Evolutionary conservation across 106 monocot genomes (phyloP), one percentile per base, ranked within the genome.

Genomic region (Apostasia shenzhenica): DNA sequence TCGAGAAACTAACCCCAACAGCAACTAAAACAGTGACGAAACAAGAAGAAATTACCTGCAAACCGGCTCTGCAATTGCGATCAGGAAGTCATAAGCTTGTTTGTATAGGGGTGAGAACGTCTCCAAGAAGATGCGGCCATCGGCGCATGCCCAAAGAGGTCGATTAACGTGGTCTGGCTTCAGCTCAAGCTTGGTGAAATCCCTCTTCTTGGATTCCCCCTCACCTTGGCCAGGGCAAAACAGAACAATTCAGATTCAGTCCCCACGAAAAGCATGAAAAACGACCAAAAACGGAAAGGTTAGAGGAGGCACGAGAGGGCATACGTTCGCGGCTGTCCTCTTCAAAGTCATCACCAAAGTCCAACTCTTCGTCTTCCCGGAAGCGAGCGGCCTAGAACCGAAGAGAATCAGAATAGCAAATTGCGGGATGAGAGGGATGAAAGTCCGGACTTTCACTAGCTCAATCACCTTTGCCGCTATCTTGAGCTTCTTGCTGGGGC

Each of bases 31-130:
- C 9, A 54, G 54, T 49, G 14, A 40, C 12, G 50, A 54, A 11
- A 3, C 11, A 5, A 57, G 66, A 51, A 7, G 46, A n/a, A 45
- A 38, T 41, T 6, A 95, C 88, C 95, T 81, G 83, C 93, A 99
- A 41, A 99, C 99, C 0, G 99, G 93, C 76, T 99, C 92, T 0
- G 99, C 93, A 8, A 99, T 99, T 4, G 99, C 90, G 52, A 99
- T 99, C 44, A 99, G 90, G 71, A 99, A 99, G 67, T 99, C 93
- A 54, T 85, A 99, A 13, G 99, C 99, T 60, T 99, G 99, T 61
- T 99, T 99, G 83, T 99, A 99, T 11, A 99, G 83, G 0, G 83
- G 85, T 8, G 99, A 99, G 79, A 99, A 99, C 9, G 90, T 99
- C 77, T 99, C 99, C 2, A 99, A 77, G 68, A 99, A 93, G 67